A percentile compares a stretch with the other conserved stretches of the same genome.
phyloP scores from a whole-genome alignment of 495 filamentous ascomycete genomes.

The Penicillium cosmopolitanum region DNA sequence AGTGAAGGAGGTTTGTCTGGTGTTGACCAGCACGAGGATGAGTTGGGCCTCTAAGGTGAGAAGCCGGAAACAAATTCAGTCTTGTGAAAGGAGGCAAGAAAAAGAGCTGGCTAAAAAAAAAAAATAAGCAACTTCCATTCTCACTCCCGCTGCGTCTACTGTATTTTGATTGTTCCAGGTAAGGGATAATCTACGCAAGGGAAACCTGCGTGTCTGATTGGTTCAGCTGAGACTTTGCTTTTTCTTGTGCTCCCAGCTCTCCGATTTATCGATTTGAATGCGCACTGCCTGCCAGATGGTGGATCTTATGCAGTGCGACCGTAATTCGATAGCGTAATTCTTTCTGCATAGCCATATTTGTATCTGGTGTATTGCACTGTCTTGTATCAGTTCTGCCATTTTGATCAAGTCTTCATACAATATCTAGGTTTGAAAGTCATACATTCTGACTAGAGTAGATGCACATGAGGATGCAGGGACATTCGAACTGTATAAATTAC shows the following conservation, averaged over 20 bases:
- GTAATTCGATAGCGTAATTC: not conserved
- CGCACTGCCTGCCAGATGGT: not conserved
- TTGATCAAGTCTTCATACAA: no score
- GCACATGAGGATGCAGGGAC: no score
- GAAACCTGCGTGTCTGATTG: not conserved
- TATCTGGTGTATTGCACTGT: no score
- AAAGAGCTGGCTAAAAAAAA: not conserved
- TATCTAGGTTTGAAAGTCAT: no score
- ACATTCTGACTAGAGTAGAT: no score
- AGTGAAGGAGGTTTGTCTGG: not conserved
- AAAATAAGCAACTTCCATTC: slow-evolving; percentile 3
- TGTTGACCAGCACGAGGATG: not conserved
- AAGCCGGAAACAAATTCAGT: not conserved
- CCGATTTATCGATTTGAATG: slow-evolving; percentile 4
- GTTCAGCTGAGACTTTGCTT: not conserved
- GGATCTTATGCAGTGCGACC: not conserved
- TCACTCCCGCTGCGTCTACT: not conserved
- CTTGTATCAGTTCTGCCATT: no score
- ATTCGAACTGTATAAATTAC: no score
- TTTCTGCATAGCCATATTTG: not conserved
- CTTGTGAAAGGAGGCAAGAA: not conserved
- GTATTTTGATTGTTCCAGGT: not conserved
- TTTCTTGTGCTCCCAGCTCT: slow-evolving; percentile 1
- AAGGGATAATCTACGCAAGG: slow-evolving; percentile 3
- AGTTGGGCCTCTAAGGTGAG: not conserved